A percentile compares a stretch with the other conserved stretches of the same genome.
phyloP scores from a whole-genome alignment of 495 filamentous ascomycete genomes.

The Neurospora hispaniola region DNA sequence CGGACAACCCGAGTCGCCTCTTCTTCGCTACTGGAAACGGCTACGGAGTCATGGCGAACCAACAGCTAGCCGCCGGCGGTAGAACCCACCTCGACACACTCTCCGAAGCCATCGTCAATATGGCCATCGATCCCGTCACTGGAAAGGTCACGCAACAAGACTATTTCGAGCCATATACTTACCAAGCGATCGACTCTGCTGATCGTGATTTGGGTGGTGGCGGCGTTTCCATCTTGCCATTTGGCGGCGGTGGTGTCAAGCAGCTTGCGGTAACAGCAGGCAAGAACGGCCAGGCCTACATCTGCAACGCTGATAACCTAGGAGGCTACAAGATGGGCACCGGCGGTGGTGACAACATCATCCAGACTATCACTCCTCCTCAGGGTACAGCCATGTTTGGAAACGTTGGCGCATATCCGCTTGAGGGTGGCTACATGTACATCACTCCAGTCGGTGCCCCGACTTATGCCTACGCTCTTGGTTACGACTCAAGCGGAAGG shows the following conservation, averaged over 20 bases:
- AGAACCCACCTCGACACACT: constrained; percentile 8
- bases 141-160: constrained; percentile 24
- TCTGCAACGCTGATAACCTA: constrained; percentile 29
- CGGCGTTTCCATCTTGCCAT: constrained; percentile 23
- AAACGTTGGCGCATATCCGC: constrained; percentile 10
- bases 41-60: constrained; percentile 8
- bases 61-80: constrained; percentile 3
- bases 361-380: constrained; percentile 24
- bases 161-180: constrained; percentile 17
- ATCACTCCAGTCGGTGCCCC: constrained; percentile 14
- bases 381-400: constrained; percentile 10
- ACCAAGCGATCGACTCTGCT: constrained; percentile 6
- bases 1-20: constrained; percentile 11
- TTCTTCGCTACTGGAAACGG: constrained; percentile 9
- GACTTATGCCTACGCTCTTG: constrained; percentile 30
- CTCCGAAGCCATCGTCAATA: constrained; percentile 22
- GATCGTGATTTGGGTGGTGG: constrained; percentile 7
- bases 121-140: constrained; percentile 13
- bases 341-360: constrained; percentile 20
- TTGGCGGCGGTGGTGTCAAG: constrained; percentile 19
- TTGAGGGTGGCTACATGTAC: constrained; percentile 10
- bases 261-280: constrained; percentile 23
- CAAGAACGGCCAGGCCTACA: constrained; percentile 28
- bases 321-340: constrained; percentile 20
- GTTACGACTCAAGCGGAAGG: constrained; percentile 15